Evolutionary conservation across 306 rosid genomes (phyloP).

Genomic region (Rosa rugosa): DNA sequence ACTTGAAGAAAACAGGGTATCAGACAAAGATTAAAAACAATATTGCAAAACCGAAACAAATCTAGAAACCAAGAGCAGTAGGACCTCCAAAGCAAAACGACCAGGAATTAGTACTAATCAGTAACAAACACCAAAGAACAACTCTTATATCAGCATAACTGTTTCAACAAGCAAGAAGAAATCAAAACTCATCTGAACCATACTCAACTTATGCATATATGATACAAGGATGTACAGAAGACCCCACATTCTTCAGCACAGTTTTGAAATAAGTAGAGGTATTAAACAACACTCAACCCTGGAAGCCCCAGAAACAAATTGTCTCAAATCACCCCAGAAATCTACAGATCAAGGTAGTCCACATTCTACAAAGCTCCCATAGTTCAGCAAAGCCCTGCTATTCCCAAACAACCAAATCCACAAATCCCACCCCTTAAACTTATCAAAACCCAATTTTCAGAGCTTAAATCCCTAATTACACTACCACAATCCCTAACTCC

Average conservation of each 20-base stretch:
- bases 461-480: neutral
- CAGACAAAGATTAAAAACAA: neutral
- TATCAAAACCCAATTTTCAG: neutral
- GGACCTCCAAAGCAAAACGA: neutral
- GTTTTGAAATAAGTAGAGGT: neutral
- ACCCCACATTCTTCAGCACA: neutral
- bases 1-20: neutral
- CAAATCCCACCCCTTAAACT: neutral
- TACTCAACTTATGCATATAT: neutral
- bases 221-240: constrained; percentile 6
- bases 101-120: neutral
- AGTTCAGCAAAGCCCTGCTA: neutral
- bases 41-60: neutral
- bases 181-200: neutral
- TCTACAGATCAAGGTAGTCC: constrained; percentile 10
- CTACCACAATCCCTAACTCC: neutral
- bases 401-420: constrained; percentile 18
- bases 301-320: constrained; percentile 1
- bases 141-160: neutral
- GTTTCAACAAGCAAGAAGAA: neutral
- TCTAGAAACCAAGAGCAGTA: neutral
- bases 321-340: neutral
- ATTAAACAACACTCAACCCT: neutral
- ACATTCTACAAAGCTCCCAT: constrained; percentile 15
- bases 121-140: neutral